Base-by-base conservation (phyloP, 2,329 filamentous ascomycete species). In the Talaromyces piceae region DNA sequence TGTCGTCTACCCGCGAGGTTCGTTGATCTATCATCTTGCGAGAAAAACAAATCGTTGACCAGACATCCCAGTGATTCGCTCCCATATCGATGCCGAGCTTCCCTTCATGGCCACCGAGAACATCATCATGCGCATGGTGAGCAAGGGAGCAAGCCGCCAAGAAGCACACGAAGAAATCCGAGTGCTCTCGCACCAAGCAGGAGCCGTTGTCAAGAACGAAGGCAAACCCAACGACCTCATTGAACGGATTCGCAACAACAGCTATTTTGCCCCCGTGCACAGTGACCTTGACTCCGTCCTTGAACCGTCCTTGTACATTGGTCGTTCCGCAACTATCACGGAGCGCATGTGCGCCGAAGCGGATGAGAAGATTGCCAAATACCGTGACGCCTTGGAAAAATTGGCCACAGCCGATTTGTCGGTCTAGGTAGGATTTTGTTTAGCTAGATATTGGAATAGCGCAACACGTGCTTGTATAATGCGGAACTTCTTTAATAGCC, bases 121-220 rank as follows among this genome's bases (percentile, higher is more conserved):
- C 33, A 83, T 90, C 64, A 87, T 91, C 66, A 90, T 94, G 87
- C 82, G 81, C 58, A 77, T 91, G 51, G 81, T 84, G 25, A 80
- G 82, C 51, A 79, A 83, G 62, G 88, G 87, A 27, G 78, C 75
- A 25, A 87, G 81, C 8, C 76, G 89, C 47, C 88, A 94, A 66
- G 87, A 91, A 50, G 86, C 88, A 1, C 90, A 95, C 69, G 90
- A 95, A 72, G 74, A 91, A 68, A 91, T 95, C 61, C 84, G 86
- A 41, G 86, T 95, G 1, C 77, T 95, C 41, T 87, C 80, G 2
- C 86, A 90, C 71, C 76, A 94, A 70, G 88, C 89, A 0, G 80
- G 77, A 41, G 75, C 77, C 27, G 82, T 85, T 9, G 84, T 89
- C 37, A 87, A 87, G 73, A 77, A 81, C 60, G 74, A 86, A 67